Conservation (phyloP, 148 eudicot species). For the Polygonum aviculare region DNA sequence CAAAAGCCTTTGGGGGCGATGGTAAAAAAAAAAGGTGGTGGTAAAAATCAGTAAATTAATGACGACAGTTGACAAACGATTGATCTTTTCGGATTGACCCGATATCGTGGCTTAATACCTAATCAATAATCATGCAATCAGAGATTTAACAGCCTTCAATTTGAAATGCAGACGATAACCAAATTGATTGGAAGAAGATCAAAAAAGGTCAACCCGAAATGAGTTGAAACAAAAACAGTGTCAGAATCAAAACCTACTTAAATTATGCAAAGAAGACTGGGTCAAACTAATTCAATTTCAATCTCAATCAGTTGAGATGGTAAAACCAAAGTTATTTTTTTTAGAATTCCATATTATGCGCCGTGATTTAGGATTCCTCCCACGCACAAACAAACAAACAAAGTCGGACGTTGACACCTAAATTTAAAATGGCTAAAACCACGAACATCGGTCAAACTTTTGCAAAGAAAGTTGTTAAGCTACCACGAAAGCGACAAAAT, state of each 20-base stretch:
- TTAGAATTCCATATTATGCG: slow-evolving; percentile 5
- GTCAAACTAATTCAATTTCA: slow-evolving; percentile 9
- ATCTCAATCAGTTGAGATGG: background rate
- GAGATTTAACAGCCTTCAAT: background rate
- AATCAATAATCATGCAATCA: too few species aligned
- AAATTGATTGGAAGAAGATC: background rate
- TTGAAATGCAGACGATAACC: background rate
- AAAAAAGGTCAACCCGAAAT: background rate
- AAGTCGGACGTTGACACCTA: slow-evolving; percentile 19
- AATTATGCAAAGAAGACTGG: background rate
- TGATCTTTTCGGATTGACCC: too few species aligned
- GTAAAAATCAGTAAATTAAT: too few species aligned
- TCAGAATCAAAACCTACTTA: background rate
- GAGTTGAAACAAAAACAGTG: background rate
- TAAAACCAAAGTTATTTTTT: background rate
- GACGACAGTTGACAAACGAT: too few species aligned
- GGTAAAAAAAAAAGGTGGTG: too few species aligned
- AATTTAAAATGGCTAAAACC: background rate
- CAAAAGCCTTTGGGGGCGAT: background rate
- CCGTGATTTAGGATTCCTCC: slow-evolving; percentile 10
- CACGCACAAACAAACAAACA: slow-evolving; percentile 10
- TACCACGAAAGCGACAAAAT: background rate
- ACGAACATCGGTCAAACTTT: background rate
- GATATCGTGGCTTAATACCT: too few species aligned
- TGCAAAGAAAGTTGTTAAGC: slow-evolving; percentile 8